Base-by-base conservation (phyloP, 352 stramenopile genomes). In the Lagenidium sp. region DNA sequence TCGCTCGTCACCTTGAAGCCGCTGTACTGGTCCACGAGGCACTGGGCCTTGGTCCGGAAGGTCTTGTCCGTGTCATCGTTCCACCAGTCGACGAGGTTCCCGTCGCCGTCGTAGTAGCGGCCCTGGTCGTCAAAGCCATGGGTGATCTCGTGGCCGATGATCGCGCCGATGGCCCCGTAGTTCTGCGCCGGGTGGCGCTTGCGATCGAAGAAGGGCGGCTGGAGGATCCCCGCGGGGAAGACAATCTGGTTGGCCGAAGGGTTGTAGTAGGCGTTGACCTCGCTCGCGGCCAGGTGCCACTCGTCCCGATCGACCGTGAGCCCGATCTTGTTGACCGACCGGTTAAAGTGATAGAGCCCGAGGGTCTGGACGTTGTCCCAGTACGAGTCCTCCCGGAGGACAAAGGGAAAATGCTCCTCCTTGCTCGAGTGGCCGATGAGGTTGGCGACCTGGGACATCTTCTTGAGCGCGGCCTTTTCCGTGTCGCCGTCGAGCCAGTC, bases 81-180 rank as follows among this genome's bases (percentile, higher is more conserved):
- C 90, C 94, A 98, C 92, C 92, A 98, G 57, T 96, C 74, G 0
- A 83, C 59, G 42, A 98, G 70, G 37, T 97, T 97, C 8, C 94
- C 94, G 24, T 85, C 55, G 36, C 61, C 85, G 41, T 85, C 74
- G 42, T 83, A 96, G 47, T 96, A 94, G 28, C 83, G 65, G 4
- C 92, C 94, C 24, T 93, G 80, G 37, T 95, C 82, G 50, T 98
- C 94, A 57, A 97, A 98, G 4, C 90, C 92, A 53, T 98, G 94
- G 2, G 89, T 98, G 60, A 98, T 91, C 57, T 98, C 94, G 51
- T 98, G 92, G 4, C 89, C 94, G 38, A 98, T 95, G 36, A 98
- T 70, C 10, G 75, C 85, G 13, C 92, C 90, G 50, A 98, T 97
- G 2, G 73, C 78, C 12, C 94, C 94, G 55, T 94, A 98, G 47